Evolutionary conservation across 257 asterid species (phyloP).

Genomic region (Knoxia roxburghii): DNA sequence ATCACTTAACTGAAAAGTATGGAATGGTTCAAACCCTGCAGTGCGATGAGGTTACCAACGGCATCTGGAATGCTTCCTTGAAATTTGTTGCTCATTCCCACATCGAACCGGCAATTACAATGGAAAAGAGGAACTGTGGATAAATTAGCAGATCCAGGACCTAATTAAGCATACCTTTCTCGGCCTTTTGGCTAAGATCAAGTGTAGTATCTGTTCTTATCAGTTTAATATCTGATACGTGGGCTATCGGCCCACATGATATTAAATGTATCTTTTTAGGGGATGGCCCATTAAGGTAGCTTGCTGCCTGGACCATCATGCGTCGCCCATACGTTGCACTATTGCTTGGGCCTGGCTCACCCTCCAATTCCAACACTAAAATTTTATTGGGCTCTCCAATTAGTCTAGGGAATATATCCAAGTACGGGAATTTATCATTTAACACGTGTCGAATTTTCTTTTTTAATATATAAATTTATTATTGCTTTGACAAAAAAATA

Average conservation of each 20-base stretch:
- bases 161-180: conserved; percentile 54
- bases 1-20: too few relatives aligned
- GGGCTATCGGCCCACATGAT: conserved; percentile 23
- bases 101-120: not conserved
- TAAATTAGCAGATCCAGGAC: not conserved
- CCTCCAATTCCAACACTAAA: not conserved
- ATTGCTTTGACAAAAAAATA: too few relatives aligned
- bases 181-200: conserved; percentile 58
- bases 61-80: not conserved
- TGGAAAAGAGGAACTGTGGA: too few relatives aligned
- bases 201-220: conserved; percentile 82
- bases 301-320: not conserved
- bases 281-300: conserved; percentile 1
- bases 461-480: too few relatives aligned
- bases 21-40: too few relatives aligned
- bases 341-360: not conserved
- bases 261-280: not conserved
- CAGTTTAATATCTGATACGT: conserved; percentile 70
- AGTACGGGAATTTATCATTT: too few relatives aligned
- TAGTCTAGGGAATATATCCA: too few relatives aligned
- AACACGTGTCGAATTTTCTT: too few relatives aligned
- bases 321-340: conserved; percentile 7
- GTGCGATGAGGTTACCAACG: too few relatives aligned
- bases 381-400: not conserved
- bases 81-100: not conserved